phyloP scores from a whole-genome alignment of 2,329 filamentous ascomycete species.

The Mollisiaceae sp. region DNA sequence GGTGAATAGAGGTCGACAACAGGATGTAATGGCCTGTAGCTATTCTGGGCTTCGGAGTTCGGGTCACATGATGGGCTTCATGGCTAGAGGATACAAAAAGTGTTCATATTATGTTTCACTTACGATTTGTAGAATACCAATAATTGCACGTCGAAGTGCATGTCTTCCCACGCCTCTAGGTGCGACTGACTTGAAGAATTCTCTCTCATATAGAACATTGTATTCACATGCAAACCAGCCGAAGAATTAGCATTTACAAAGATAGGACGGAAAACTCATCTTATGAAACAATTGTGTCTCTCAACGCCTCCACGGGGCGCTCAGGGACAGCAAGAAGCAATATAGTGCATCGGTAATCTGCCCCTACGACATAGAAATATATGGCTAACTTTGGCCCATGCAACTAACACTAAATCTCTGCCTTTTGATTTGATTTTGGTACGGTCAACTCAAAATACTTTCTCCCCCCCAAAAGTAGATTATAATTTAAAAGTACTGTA shows the following conservation, averaged over 20 bases:
- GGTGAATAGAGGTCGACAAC: slow-evolving; percentile 35
- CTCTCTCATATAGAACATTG: neutral
- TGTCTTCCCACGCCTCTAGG: neutral
- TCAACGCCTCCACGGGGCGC: neutral
- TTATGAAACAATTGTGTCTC: slow-evolving; percentile 5
- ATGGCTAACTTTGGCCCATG: no score
- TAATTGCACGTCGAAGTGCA: neutral
- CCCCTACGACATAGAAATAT: no score
- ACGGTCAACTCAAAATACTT: no score
- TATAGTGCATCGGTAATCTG: neutral
- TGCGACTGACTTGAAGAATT: neutral
- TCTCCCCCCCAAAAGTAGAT: no score
- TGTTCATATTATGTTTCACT: neutral
- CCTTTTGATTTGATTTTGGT: no score
- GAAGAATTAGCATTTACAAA: neutral
- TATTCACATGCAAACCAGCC: neutral
- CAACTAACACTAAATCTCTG: no score
- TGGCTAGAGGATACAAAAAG: slow-evolving; percentile 1
- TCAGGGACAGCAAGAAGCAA: neutral
- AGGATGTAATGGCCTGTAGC: neutral
- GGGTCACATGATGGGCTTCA: neutral
- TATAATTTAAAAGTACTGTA: no score
- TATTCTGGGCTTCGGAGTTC: neutral
- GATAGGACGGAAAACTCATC: neutral
- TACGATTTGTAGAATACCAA: neutral